Conservation (phyloP, 805 yeast species). For the Zygoascus biomembranicola region DNA sequence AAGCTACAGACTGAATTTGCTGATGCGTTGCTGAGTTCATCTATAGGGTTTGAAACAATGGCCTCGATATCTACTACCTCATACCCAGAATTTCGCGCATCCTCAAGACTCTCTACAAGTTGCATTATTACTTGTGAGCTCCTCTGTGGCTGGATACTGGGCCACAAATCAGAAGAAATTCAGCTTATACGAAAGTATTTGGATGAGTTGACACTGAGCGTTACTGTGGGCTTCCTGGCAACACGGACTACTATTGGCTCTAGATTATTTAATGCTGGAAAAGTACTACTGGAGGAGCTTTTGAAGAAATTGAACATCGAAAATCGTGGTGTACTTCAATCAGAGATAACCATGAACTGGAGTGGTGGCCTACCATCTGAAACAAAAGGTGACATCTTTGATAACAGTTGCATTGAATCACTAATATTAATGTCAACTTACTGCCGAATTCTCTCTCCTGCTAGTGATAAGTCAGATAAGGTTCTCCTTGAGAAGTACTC, state of each 20-base stretch:
- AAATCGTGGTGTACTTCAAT: neutral
- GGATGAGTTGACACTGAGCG: neutral
- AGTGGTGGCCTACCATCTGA: constrained; percentile 3
- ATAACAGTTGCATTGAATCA: constrained; percentile 1
- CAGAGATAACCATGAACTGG: constrained; percentile 5
- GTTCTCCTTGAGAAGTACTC: neutral
- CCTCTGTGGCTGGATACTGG: neutral
- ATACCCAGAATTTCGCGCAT: neutral
- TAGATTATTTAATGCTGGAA: neutral
- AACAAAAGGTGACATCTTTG: constrained; percentile 4
- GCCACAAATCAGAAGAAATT: neutral
- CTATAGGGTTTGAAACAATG: neutral
- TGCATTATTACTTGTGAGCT: neutral
- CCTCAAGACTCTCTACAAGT: neutral
- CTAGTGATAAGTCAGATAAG: neutral
- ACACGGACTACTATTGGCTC: neutral
- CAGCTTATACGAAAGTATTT: neutral
- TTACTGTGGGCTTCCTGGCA: neutral
- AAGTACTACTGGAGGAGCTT: neutral
- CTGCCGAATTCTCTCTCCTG: neutral
- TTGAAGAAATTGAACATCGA: neutral
- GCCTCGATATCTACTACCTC: neutral
- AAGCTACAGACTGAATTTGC: neutral
- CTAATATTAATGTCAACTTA: constrained; percentile 4
- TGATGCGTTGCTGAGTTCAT: neutral